Evolutionary conservation across 805 yeast species (phyloP).

Genomic region (Ogataea neopini): DNA sequence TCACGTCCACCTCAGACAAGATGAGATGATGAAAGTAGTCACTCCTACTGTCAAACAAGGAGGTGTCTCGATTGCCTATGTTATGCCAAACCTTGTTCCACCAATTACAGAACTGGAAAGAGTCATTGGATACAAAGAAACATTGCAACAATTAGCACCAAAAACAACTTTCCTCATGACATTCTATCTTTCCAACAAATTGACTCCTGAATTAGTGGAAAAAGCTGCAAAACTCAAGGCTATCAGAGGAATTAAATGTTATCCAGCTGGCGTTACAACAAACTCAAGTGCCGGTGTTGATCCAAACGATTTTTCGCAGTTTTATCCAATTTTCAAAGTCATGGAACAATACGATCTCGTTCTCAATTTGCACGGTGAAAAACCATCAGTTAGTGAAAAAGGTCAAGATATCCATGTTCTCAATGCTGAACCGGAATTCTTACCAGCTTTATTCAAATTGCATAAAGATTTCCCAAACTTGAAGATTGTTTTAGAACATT

Average conservation of each 20-base stretch:
- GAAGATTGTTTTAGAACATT: conserved; percentile 88
- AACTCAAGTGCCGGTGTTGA: conserved; percentile 91
- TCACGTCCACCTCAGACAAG: conserved; percentile 96
- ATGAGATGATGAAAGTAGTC: conserved; percentile 86
- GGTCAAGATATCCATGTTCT: conserved; percentile 79
- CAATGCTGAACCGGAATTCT: conserved; percentile 89
- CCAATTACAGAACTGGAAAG: conserved; percentile 79
- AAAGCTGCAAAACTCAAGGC: conserved; percentile 71
- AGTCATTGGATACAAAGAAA: conserved; percentile 67
- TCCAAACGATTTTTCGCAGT: conserved; percentile 84
- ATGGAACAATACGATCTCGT: conserved; percentile 79
- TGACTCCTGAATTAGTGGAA: conserved; percentile 84
- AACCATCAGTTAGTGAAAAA: conserved; percentile 60
- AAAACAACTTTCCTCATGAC: conserved; percentile 90
- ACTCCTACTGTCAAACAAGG: conserved; percentile 90
- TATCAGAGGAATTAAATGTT: conserved; percentile 89
- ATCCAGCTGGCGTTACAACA: conserved; percentile 99
- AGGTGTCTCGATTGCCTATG: conserved; percentile 86
- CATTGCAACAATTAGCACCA: conserved; percentile 68
- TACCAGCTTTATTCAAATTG: conserved; percentile 82
- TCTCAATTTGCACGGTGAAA: conserved; percentile 93
- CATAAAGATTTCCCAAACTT: conserved; percentile 83
- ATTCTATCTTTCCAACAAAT: conserved; percentile 71
- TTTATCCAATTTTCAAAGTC: conserved; percentile 87
- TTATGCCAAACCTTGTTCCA: conserved; percentile 96